Evolutionary conservation across 495 filamentous ascomycete species (phyloP).

Genomic region (Mycothermus thermophilus): DNA sequence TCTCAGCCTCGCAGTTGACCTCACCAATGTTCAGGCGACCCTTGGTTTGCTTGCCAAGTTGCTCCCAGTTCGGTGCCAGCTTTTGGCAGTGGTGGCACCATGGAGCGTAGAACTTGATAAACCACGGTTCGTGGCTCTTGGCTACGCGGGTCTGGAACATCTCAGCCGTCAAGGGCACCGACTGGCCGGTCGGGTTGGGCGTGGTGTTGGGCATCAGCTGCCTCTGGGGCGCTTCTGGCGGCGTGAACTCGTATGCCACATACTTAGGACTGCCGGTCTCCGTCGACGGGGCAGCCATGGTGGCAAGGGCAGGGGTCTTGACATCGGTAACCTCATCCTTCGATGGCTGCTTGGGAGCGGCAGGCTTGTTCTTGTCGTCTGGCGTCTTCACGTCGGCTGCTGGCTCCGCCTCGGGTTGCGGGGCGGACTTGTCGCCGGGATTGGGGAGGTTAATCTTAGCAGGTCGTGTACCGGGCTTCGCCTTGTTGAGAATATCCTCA

Average conservation of each 20-base stretch:
- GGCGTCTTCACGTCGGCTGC: constrained; percentile 4
- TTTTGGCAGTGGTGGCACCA: constrained; percentile 95
- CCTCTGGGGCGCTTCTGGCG: constrained; percentile 16
- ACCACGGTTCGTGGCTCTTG: constrained; percentile 83
- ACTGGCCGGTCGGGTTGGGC: constrained; percentile 61
- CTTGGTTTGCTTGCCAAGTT: constrained; percentile 82
- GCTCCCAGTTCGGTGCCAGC: constrained; percentile 77
- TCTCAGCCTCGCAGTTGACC: constrained; percentile 83
- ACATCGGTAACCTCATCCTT: constrained; percentile 3
- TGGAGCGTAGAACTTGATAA: constrained; percentile 95
- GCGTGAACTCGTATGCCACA: background rate
- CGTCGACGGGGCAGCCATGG: constrained; percentile 1
- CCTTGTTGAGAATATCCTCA: constrained; percentile 63
- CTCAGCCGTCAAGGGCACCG: constrained; percentile 64
- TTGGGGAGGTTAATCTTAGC: constrained; percentile 29
- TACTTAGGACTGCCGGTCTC: constrained; percentile 5
- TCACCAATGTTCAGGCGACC: constrained; percentile 81
- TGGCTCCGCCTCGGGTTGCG: constrained; percentile 9
- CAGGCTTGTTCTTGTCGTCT: background rate
- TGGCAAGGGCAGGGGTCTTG: background rate
- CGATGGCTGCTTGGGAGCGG: background rate
- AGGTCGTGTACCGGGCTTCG: constrained; percentile 66
- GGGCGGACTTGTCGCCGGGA: constrained; percentile 19
- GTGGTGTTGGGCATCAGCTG: constrained; percentile 35
- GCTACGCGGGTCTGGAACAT: constrained; percentile 78